A percentile compares a stretch with the other conserved stretches of the same genome.
phyloP scores from a whole-genome alignment of 2,329 filamentous ascomycete species.

The Cytospora schulzeri region DNA sequence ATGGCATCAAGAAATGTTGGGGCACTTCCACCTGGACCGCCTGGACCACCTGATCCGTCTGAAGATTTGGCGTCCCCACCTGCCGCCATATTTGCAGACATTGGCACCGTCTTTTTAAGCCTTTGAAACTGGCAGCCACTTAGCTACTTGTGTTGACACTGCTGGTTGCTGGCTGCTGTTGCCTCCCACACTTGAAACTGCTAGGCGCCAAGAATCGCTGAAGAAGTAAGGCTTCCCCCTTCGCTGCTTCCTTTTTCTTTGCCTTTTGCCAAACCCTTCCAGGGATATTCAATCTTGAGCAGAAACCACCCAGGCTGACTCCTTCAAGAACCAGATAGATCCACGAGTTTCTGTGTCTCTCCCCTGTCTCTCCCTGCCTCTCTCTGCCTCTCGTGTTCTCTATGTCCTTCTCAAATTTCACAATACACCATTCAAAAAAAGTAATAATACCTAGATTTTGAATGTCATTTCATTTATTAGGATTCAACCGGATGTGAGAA shows the following conservation, averaged over 20 bases:
- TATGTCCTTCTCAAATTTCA: conserved; percentile 1
- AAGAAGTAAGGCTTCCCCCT: not conserved
- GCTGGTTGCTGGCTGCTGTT: conserved; percentile 3
- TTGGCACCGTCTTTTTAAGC: not conserved
- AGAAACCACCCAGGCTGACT: not conserved
- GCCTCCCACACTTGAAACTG: not conserved
- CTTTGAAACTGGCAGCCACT: conserved; percentile 18
- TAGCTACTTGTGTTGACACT: not conserved
- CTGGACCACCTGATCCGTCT: conserved; percentile 23
- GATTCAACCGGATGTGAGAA: not conserved
- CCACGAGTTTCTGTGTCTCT: not conserved
- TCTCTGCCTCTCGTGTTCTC: not conserved
- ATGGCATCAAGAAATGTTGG: conserved; percentile 21
- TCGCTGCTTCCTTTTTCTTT: not conserved
- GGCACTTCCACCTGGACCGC: conserved; percentile 21
- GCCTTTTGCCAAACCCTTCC: not conserved
- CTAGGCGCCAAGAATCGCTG: not conserved
- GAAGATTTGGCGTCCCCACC: conserved; percentile 12
- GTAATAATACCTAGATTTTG: not conserved
- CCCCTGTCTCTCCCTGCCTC: not conserved
- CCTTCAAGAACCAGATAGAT: not conserved
- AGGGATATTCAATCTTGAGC: not conserved
- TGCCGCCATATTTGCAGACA: conserved; percentile 21
- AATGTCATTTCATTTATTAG: not conserved
- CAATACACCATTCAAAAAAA: conserved; percentile 9